Conservation (phyloP, 2,329 filamentous ascomycete species). For the Calonectria naviculata region DNA sequence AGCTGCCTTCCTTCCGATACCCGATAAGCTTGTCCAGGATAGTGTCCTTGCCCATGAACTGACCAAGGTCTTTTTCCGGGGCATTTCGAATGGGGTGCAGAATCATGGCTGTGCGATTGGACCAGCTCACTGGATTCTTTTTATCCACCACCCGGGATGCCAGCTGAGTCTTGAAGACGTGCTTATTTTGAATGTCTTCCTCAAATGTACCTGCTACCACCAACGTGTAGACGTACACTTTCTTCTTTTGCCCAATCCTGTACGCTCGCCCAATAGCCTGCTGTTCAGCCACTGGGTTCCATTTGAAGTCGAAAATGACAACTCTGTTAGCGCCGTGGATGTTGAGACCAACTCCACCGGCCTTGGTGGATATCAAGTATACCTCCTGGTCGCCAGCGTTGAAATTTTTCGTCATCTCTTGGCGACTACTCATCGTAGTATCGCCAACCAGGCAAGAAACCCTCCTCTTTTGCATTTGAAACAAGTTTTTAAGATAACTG, state of each 20-base stretch:
- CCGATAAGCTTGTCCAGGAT: constrained; percentile 65
- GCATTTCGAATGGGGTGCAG: constrained; percentile 68
- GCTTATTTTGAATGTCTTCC: constrained; percentile 76
- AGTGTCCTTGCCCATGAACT: constrained; percentile 70
- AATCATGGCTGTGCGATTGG: constrained; percentile 66
- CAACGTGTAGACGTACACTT: constrained; percentile 87
- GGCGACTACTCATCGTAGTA: constrained; percentile 67
- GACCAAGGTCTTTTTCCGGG: constrained; percentile 60
- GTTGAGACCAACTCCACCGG: constrained; percentile 87
- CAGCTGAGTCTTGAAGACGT: constrained; percentile 86
- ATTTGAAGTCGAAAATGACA: constrained; percentile 85
- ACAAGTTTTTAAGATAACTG: constrained; percentile 72
- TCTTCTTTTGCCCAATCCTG: constrained; percentile 83
- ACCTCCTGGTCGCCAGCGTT: constrained; percentile 68
- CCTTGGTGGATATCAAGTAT: constrained; percentile 85
- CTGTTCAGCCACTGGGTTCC: constrained; percentile 84
- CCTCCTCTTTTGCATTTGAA: constrained; percentile 60
- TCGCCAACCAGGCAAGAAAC: constrained; percentile 75
- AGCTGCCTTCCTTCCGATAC: constrained; percentile 46
- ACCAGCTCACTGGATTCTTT: constrained; percentile 78
- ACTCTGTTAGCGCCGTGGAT: constrained; percentile 87
- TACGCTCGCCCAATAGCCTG: constrained; percentile 90
- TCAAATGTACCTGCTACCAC: constrained; percentile 84
- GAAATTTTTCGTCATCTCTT: constrained; percentile 74
- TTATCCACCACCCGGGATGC: constrained; percentile 85